Base-by-base conservation (phyloP, 129 eudicot genomes). In the Smallanthus sonchifolius region DNA sequence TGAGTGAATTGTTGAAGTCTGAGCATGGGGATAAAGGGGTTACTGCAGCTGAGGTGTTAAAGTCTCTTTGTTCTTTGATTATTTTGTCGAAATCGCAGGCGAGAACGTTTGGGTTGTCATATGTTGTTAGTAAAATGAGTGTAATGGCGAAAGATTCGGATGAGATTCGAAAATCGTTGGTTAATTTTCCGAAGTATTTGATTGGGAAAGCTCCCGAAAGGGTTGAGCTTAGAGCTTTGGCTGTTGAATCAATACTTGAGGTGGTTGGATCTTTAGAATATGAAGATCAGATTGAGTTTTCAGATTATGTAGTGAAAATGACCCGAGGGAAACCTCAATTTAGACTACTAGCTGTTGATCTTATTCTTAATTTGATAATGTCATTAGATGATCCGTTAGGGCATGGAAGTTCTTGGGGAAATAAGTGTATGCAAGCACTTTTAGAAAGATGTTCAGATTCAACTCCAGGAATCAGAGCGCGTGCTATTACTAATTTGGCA, bases 401-500 rank as follows among this genome's bases (percentile, higher is more conserved):
- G 75, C 77, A 32, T 52, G 90, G 78, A 67, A 79, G 75, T 75
- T 79, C 90, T 30, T 88, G 96, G 94, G 92, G 96, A 14, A 66
- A 85, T 45, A 88, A 84, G 89, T 85, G 95, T 77, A 77, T 95
- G 67, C 87, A 84, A 82, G 87, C 87, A 19, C 65, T 95, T 65
- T 79, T 91, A 62, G 77, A 76, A 28, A 88, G 97, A 49, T 95
- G 99, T 75, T 84, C 88, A 8, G 99, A 95, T 88, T 32, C 83
- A 51, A 78, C 82, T 70, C 96, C 87, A 49, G 94, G 84, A 65
- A 83, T 91, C 72, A 81, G 99, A 67, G 97, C 97, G 17, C 79
- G 92, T 69, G 97, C 99, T 16, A 56, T 95, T 60, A 82, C 96
- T 30, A 95, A 85, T 80, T 79, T 95, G 68, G 99, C 97, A 48